A percentile compares a stretch with the other conserved stretches of the same genome.
Evolutionary conservation across 2,329 filamentous ascomycete species (phyloP).

Genomic region (Claviceps digitariae): DNA sequence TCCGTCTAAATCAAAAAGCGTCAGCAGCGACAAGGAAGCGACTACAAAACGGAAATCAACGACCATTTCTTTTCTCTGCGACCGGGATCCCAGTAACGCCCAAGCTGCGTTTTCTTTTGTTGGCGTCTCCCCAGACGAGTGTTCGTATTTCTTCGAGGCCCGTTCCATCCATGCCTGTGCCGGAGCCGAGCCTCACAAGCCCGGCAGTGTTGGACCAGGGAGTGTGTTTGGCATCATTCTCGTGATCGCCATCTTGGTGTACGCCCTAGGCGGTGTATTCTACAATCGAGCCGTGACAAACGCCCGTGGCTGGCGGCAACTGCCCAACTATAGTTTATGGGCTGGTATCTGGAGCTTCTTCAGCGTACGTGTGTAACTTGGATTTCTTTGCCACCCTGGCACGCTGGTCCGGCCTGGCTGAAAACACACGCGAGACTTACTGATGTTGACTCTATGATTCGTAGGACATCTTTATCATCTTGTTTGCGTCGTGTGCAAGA

Average conservation of each 20-base stretch:
- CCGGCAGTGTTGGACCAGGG: slow-evolving; percentile 56
- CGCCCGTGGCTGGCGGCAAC: slow-evolving; percentile 85
- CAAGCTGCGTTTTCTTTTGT: slow-evolving; percentile 70
- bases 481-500: slow-evolving; percentile 55
- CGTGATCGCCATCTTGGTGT: slow-evolving; percentile 64
- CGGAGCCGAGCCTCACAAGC: slow-evolving; percentile 52
- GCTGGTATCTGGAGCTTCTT: slow-evolving; percentile 74
- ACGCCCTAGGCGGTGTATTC: slow-evolving; percentile 82
- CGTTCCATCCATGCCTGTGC: slow-evolving; percentile 73
- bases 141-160: slow-evolving; percentile 91
- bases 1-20: no score
- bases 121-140: slow-evolving; percentile 70
- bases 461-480: slow-evolving; percentile 53
- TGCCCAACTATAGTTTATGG: slow-evolving; percentile 93
- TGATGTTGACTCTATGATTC: background rate
- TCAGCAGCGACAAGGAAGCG: slow-evolving; percentile 5
- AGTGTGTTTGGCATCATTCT: slow-evolving; percentile 82
- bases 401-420: no score
- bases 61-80: slow-evolving; percentile 86
- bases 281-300: slow-evolving; percentile 94
- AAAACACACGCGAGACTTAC: background rate
- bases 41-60: slow-evolving; percentile 54
- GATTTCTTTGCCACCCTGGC: background rate
- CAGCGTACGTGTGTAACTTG: slow-evolving; percentile 35
- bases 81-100: slow-evolving; percentile 59